Percentiles rank a stretch among this genome's conserved stretches.
Conservation (phyloP, 306 rosid species). For the Gynostemma pentaphyllum region DNA sequence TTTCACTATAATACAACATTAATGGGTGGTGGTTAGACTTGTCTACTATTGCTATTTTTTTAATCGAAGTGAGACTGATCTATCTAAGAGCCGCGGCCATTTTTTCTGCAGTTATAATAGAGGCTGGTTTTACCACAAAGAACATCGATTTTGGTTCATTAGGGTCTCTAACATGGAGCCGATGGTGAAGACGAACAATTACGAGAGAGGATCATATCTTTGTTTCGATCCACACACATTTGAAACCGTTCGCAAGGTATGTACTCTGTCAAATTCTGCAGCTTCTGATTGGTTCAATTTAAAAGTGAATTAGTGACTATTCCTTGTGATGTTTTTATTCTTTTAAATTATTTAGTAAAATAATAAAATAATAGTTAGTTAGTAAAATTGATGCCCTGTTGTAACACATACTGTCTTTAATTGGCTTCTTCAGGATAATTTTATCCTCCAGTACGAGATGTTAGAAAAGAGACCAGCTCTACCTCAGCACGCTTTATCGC, state of each 20-base stretch:
- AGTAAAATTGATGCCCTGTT: no score
- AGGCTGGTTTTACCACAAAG: conserved; percentile 96
- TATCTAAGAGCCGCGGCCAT: background rate
- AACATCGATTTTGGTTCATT: conserved; percentile 54
- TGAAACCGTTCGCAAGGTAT: conserved; percentile 75
- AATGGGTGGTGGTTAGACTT: background rate
- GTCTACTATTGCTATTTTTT: no score
- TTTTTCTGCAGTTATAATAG: conserved; percentile 41
- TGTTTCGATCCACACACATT: conserved; percentile 80
- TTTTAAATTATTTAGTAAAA: background rate
- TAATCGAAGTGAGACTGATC: background rate
- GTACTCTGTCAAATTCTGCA: conserved; percentile 11
- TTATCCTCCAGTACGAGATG: conserved; percentile 59
- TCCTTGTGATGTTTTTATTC: background rate
- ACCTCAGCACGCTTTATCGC: conserved; percentile 49
- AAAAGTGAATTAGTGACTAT: no score
- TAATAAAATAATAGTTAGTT: no score
- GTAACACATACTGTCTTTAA: no score
- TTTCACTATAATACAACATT: background rate
- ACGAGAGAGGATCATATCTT: conserved; percentile 82
- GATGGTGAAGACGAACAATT: conserved; percentile 57
- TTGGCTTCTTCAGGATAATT: conserved; percentile 68
- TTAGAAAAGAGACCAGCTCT: conserved; percentile 72
- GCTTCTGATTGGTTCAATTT: no score
- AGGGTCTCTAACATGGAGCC: conserved; percentile 74